Evolutionary conservation across 768 basidiomycete genomes (phyloP), one percentile per base, ranked within the genome.

Genomic region (Suillus subaureus): DNA sequence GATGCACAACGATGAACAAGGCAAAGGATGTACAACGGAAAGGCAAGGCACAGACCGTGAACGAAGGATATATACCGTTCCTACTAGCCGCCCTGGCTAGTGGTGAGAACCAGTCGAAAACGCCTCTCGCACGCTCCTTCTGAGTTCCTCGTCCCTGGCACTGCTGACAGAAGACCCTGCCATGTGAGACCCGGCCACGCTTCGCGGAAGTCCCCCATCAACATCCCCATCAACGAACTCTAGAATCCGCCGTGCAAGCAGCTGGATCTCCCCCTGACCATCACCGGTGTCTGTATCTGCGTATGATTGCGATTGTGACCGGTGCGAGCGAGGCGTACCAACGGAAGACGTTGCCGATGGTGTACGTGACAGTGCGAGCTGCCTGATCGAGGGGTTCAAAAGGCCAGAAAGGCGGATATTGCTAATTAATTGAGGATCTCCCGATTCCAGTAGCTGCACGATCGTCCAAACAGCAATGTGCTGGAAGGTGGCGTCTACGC

Each of bases 401-500:
- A 93, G 81, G 64, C 80, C 84, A 6, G 97, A 98, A 63, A 80
- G 86, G 64, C 94, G 93, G 77, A 99, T 95, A 80, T 93, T 96
- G 78, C 88, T 91, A 66, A 91, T 92, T 49, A 99, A 82, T 74
- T 93, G 90, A 23, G 92, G 91, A 77, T 99, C 96, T 67, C 94
- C 93, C n/a, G 97, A 97, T 76, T 99, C 97, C 33, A 99, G 83
- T 26, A 99, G 80, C 74, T 99, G 97, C 31, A 98, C 96, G 70
- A 99, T 96, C 0, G 97, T 98, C 97, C 97, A 99, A 52, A 99
- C 96, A 40, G 97, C 97, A 68, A 99, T 99, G 74, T 99, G 97
- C 77, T 98, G 96, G 90, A 99, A 99, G 1, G 97, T 99, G 16
- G 94, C 91, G 73, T 99, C 97, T 7, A 92, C 82, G 73, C 93